phyloP scores from a whole-genome alignment of 768 basidiomycete species.

The Lentinus brumalis region DNA sequence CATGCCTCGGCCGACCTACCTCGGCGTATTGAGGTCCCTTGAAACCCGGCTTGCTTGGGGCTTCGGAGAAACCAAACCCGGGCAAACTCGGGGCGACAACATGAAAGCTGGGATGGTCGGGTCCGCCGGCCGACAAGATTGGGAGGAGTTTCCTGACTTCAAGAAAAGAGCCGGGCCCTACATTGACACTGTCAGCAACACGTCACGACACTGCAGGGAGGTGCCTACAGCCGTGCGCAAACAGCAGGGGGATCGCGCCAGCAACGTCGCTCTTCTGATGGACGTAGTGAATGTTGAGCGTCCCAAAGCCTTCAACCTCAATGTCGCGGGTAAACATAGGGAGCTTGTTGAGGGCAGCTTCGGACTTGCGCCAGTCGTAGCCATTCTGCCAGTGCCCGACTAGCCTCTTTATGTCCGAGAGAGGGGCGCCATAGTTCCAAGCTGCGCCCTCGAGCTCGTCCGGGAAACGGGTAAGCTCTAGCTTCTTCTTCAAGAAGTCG shows the following conservation, averaged over 20 bases:
- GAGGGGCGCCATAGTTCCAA: constrained; percentile 41
- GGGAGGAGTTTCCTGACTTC: constrained; percentile 62
- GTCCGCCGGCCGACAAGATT: constrained; percentile 43
- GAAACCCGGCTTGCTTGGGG: constrained; percentile 56
- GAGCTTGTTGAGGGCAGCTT: constrained; percentile 53
- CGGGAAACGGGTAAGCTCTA: constrained; percentile 29
- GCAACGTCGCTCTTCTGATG: constrained; percentile 47
- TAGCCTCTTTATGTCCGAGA: constrained; percentile 50
- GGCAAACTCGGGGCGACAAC: constrained; percentile 62
- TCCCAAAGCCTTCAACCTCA: constrained; percentile 47
- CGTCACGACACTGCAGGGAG: not conserved
- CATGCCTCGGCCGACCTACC: constrained; percentile 29
- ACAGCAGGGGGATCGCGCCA: constrained; percentile 39
- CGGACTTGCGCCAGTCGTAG: constrained; percentile 59
- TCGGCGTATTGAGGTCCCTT: constrained; percentile 52
- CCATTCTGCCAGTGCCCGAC: constrained; percentile 51
- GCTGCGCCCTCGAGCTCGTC: constrained; percentile 28
- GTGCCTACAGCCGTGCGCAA: constrained; percentile 60
- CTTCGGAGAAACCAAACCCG: constrained; percentile 64
- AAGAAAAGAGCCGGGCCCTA: constrained; percentile 64
- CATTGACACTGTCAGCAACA: not conserved
- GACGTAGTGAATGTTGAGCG: constrained; percentile 54
- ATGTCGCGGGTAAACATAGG: constrained; percentile 61
- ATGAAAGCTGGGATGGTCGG: constrained; percentile 57
- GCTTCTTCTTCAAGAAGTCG: constrained; percentile 25